phyloP scores from a whole-genome alignment of 768 basidiomycete genomes.

The Agaricus subrufescens region DNA sequence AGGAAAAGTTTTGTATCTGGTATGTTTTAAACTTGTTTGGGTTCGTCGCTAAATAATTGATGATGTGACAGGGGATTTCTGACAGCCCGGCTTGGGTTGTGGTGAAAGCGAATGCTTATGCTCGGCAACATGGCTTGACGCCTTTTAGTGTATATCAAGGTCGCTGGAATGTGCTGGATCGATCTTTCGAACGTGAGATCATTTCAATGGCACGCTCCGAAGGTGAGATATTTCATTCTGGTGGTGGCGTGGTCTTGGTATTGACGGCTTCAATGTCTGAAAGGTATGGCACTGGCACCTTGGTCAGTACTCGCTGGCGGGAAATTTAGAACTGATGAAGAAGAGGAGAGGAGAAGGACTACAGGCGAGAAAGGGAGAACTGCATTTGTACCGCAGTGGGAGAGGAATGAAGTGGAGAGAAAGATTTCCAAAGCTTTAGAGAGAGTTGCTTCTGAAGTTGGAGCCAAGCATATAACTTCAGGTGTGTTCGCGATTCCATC shows the following conservation, averaged over 20 bases:
- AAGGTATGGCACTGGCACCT: constrained; percentile 26
- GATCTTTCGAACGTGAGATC: constrained; percentile 51
- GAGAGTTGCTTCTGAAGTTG: constrained; percentile 45
- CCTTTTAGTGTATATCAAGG: constrained; percentile 56
- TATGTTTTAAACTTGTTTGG: constrained; percentile 12
- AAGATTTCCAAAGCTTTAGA: constrained; percentile 40
- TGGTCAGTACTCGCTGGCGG: constrained; percentile 28
- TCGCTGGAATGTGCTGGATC: constrained; percentile 34
- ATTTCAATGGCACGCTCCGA: constrained; percentile 38
- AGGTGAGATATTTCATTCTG: constrained; percentile 22
- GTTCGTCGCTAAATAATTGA: neutral
- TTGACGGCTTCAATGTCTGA: neutral
- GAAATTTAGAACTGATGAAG: constrained; percentile 50
- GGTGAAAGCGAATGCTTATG: constrained; percentile 44
- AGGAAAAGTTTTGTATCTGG: constrained; percentile 46
- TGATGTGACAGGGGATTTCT: constrained; percentile 26
- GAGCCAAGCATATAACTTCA: constrained; percentile 40
- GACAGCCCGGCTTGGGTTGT: constrained; percentile 48
- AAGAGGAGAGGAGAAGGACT: constrained; percentile 22
- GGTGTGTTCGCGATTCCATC: constrained; percentile 19
- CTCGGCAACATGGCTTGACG: constrained; percentile 39
- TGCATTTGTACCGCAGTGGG: constrained; percentile 29
- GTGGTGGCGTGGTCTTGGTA: constrained; percentile 11
- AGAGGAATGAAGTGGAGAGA: constrained; percentile 38
- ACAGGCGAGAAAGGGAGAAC: constrained; percentile 35